Conservation (phyloP, 2,329 filamentous ascomycete species). For the Aspergillus hiratsukae region DNA sequence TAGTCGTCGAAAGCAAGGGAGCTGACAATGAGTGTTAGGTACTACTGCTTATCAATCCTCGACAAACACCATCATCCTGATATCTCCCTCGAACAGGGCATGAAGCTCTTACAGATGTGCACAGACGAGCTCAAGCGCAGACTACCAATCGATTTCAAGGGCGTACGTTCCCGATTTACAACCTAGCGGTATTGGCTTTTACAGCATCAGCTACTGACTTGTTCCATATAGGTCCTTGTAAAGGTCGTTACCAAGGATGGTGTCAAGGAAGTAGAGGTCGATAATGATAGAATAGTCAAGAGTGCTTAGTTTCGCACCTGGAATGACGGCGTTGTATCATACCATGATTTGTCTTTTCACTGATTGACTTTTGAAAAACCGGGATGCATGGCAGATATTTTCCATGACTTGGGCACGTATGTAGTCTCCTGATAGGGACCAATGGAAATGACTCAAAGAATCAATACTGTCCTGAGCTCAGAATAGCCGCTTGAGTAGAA, state of each 20-base stretch:
- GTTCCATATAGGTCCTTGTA: constrained; percentile 51
- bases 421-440: constrained; percentile 15
- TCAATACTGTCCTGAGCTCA: neutral
- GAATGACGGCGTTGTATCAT: constrained; percentile 28
- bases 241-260: constrained; percentile 96
- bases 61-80: constrained; percentile 98
- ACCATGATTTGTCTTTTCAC: constrained; percentile 26
- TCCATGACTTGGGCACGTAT: constrained; percentile 14
- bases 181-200: neutral
- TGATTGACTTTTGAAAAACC: constrained; percentile 21
- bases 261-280: constrained; percentile 76
- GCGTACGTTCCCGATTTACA: constrained; percentile 52
- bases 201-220: constrained; percentile 5
- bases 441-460: constrained; percentile 12
- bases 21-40: constrained; percentile 48
- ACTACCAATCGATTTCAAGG: constrained; percentile 98
- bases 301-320: constrained; percentile 40
- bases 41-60: constrained; percentile 95
- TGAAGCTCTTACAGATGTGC: constrained; percentile 91
- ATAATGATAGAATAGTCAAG: constrained; percentile 63
- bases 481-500: neutral
- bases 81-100: constrained; percentile 80
- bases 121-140: constrained; percentile 95
- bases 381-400: constrained; percentile 21
- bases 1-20: neutral